Evolutionary conservation across 768 basidiomycete genomes (phyloP).

Genomic region (Kwoniella botswanensis): DNA sequence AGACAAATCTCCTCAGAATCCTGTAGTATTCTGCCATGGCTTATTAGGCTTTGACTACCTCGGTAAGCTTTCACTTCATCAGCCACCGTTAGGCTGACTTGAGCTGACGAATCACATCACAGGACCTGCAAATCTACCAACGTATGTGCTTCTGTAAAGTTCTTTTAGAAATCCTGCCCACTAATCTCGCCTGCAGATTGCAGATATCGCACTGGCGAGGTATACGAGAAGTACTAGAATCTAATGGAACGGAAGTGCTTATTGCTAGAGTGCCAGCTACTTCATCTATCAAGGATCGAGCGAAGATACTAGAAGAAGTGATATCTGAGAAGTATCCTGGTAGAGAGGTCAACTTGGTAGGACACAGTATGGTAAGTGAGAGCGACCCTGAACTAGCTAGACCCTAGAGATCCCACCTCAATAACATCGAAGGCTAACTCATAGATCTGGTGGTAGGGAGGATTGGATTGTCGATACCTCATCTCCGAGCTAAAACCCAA

Average conservation of each 20-base stretch:
- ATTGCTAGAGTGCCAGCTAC: slow-evolving; percentile 94
- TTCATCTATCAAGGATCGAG: slow-evolving; percentile 83
- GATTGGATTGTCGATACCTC: slow-evolving; percentile 87
- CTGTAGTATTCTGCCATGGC: slow-evolving; percentile 94
- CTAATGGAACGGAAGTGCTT: slow-evolving; percentile 85
- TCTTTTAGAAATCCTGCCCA: neutral
- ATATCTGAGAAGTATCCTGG: slow-evolving; percentile 82
- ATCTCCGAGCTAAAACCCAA: slow-evolving; percentile 79
- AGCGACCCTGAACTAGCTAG: neutral
- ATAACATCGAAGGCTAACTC: neutral
- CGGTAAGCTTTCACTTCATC: slow-evolving; percentile 18
- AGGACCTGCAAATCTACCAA: slow-evolving; percentile 53
- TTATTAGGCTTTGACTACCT: slow-evolving; percentile 64
- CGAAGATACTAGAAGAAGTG: slow-evolving; percentile 81
- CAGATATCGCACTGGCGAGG: slow-evolving; percentile 96
- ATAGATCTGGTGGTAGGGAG: slow-evolving; percentile 67
- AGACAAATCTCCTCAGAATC: slow-evolving; percentile 81
- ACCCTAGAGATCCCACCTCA: too few relatives aligned
- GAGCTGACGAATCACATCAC: slow-evolving; percentile 19
- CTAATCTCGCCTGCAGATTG: slow-evolving; percentile 64
- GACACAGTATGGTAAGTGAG: slow-evolving; percentile 73
- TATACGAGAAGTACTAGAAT: slow-evolving; percentile 87
- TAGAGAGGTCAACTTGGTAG: slow-evolving; percentile 84
- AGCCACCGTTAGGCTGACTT: neutral
- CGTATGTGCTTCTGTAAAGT: slow-evolving; percentile 28